Evolutionary conservation across 1,284 basidiomycete genomes (phyloP).

Genomic region (Trametes pubescens): DNA sequence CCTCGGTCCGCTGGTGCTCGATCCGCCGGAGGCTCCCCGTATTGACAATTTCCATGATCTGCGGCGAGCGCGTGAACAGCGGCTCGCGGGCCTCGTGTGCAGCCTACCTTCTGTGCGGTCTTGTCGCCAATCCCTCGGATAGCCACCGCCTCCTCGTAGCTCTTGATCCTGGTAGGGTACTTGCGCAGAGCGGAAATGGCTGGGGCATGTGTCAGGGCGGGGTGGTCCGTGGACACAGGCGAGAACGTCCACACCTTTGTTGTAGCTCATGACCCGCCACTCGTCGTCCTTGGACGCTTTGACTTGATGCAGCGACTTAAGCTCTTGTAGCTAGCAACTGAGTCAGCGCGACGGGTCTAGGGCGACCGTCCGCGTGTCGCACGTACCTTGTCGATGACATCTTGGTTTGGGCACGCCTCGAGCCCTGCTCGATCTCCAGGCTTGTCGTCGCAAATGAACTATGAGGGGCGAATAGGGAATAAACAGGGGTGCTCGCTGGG

Average conservation of each 20-base stretch:
- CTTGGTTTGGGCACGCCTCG: constrained; percentile 61
- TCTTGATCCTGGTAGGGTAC: constrained; percentile 68
- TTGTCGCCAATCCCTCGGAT: constrained; percentile 77
- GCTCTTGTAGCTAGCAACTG: constrained; percentile 60
- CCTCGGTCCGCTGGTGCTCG: constrained; percentile 66
- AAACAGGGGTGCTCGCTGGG: neutral
- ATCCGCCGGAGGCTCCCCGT: constrained; percentile 74
- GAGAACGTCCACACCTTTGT: constrained; percentile 58
- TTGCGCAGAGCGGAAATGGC: constrained; percentile 45
- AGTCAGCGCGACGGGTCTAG: constrained; percentile 4
- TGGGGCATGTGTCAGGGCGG: neutral
- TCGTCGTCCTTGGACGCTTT: constrained; percentile 64
- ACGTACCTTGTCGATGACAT: constrained; percentile 70
- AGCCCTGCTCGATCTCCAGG: constrained; percentile 36
- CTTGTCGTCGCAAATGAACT: constrained; percentile 68
- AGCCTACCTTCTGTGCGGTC: constrained; percentile 74
- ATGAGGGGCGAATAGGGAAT: constrained; percentile 44
- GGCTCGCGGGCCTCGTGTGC: neutral
- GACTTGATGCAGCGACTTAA: constrained; percentile 65
- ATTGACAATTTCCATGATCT: constrained; percentile 82
- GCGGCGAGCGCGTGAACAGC: neutral
- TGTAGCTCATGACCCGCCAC: constrained; percentile 69
- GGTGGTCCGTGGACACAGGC: neutral
- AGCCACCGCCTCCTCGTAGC: constrained; percentile 65
- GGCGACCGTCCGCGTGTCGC: neutral